Conservation (phyloP, 305 asterid genomes). For the Fraxinus baroniana region DNA sequence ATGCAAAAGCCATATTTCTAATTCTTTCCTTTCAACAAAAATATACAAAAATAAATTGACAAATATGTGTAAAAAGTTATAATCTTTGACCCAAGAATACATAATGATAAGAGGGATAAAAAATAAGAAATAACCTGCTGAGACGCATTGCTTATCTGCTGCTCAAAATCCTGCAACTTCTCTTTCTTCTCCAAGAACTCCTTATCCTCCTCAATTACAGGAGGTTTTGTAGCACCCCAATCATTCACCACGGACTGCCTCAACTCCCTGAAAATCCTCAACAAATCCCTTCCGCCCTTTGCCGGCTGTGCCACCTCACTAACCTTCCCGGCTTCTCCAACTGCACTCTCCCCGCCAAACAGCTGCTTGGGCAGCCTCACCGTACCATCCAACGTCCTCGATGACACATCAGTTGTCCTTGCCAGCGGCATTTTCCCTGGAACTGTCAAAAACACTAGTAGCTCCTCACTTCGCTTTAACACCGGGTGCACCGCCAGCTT, state of each 20-base stretch:
- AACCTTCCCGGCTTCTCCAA: slow-evolving; percentile 35
- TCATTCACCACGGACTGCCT: slow-evolving; percentile 85
- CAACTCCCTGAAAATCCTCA: slow-evolving; percentile 79
- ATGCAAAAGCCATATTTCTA: slow-evolving; percentile 14
- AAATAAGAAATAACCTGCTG: slow-evolving; percentile 62
- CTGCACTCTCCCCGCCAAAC: slow-evolving; percentile 22
- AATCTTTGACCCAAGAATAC: background rate
- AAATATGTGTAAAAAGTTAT: background rate
- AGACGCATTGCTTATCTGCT: slow-evolving; percentile 80
- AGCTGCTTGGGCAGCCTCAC: slow-evolving; percentile 9
- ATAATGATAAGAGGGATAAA: background rate
- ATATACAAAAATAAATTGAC: background rate
- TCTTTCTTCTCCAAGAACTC: slow-evolving; percentile 37
- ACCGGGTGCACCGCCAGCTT: slow-evolving; percentile 68
- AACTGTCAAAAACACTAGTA: slow-evolving; percentile 57
- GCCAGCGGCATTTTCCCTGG: slow-evolving; percentile 48
- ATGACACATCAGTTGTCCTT: slow-evolving; percentile 57
- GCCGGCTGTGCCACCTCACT: slow-evolving; percentile 63
- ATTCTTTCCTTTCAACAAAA: background rate
- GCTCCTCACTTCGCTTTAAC: slow-evolving; percentile 67
- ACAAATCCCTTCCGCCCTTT: slow-evolving; percentile 72
- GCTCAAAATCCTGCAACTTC: slow-evolving; percentile 70
- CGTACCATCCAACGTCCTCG: slow-evolving; percentile 65
- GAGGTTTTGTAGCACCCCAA: slow-evolving; percentile 80
- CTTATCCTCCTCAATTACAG: slow-evolving; percentile 75